Percentiles rank a stretch among this genome's conserved stretches.
Conservation (phyloP, 2,329 filamentous ascomycete genomes). For the Neofusicoccum kwambonambiense region DNA sequence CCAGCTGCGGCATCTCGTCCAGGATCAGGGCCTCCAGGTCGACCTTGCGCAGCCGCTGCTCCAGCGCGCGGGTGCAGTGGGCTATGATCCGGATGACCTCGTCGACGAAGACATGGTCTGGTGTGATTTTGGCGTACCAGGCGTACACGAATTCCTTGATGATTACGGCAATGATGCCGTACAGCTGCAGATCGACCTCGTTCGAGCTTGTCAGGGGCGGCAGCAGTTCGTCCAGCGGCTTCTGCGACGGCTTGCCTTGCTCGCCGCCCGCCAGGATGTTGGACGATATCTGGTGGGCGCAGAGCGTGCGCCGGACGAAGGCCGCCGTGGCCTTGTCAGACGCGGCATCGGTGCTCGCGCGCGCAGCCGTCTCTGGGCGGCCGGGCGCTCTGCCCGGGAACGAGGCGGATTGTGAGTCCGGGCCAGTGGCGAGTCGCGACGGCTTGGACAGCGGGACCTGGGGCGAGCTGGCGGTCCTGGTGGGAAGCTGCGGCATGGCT, state of each 20-base stretch:
- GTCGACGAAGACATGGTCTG: constrained; percentile 82
- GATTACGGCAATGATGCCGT: constrained; percentile 86
- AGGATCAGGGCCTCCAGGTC: constrained; percentile 80
- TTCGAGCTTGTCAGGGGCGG: constrained; percentile 93
- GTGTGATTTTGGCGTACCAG: constrained; percentile 92
- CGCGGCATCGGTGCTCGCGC: constrained; percentile 20
- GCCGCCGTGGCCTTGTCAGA: constrained; percentile 77
- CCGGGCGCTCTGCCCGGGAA: background rate
- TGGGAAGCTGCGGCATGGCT: constrained; percentile 17
- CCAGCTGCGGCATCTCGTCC: constrained; percentile 80
- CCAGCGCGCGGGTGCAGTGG: constrained; percentile 83
- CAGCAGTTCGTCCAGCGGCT: constrained; percentile 75
- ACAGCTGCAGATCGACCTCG: constrained; percentile 88
- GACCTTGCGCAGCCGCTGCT: constrained; percentile 78
- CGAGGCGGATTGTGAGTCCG: background rate
- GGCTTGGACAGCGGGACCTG: constrained; percentile 9
- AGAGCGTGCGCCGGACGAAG: constrained; percentile 81
- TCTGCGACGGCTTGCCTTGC: constrained; percentile 57
- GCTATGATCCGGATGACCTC: constrained; percentile 89
- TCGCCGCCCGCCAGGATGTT: constrained; percentile 49
- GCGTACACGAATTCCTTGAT: constrained; percentile 85
- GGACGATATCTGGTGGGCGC: constrained; percentile 57
- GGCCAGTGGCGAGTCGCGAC: constrained; percentile 1
- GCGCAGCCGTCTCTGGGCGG: background rate
- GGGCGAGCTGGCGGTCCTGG: constrained; percentile 12